A percentile compares a stretch with the other conserved stretches of the same genome.
These are phyloP conservation scores for Nematodospora anomalae DNA, from an alignment of 1,139 yeast species.

Conservation along the genomic window DNA sequence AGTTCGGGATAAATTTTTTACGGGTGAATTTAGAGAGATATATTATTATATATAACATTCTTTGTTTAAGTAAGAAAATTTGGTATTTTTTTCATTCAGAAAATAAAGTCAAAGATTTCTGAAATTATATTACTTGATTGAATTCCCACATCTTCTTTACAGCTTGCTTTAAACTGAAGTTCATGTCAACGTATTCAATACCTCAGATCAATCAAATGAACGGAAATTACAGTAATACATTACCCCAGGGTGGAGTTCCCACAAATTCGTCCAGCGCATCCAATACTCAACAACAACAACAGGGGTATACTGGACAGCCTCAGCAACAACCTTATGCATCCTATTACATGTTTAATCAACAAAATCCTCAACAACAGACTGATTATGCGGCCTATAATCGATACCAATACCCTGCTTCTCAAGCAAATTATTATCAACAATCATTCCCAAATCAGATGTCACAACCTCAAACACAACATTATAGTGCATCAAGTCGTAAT, in stretches of 20 bases:
- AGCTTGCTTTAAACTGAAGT: too few species aligned
- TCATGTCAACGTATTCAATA: slow-evolving; percentile 16
- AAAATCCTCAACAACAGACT: slow-evolving; percentile 14
- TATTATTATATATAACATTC: background rate
- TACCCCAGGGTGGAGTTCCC: slow-evolving; percentile 11
- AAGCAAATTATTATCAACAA: slow-evolving; percentile 16
- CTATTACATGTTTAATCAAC: slow-evolving; percentile 24
- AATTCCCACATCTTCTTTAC: background rate
- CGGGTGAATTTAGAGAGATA: too few species aligned
- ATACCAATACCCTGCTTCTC: slow-evolving; percentile 14
- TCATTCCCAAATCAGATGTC: slow-evolving; percentile 19
- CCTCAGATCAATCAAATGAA: slow-evolving; percentile 16
- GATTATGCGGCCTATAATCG: slow-evolving; percentile 11
- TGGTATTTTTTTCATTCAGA: too few species aligned
- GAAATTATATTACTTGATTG: background rate
- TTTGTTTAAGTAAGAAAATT: too few species aligned
- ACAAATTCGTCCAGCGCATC: slow-evolving; percentile 1
- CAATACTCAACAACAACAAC: slow-evolving; percentile 11
- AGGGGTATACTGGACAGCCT: slow-evolving; percentile 13
- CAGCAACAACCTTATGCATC: slow-evolving; percentile 21
- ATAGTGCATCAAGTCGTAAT: slow-evolving; percentile 13
- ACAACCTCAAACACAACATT: slow-evolving; percentile 21
- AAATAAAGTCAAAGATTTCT: too few species aligned
- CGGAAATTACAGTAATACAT: slow-evolving; percentile 16
- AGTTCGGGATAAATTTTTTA: too few species aligned